Base-by-base conservation (phyloP, 108 stramenopile species). In the Chaetoceros muelleri region DNA sequence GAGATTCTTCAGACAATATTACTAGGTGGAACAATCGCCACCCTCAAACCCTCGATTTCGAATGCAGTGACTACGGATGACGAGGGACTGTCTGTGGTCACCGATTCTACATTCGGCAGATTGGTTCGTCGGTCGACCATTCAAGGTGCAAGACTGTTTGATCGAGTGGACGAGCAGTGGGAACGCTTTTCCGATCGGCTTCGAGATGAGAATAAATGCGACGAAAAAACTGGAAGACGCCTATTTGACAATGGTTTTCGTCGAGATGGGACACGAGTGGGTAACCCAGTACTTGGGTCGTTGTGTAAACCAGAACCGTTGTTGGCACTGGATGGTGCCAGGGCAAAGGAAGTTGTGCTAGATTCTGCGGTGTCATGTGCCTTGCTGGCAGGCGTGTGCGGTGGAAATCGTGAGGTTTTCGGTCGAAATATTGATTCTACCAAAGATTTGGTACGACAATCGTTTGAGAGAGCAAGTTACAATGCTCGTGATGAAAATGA, bases 221-320 rank as follows among this genome's bases (percentile, higher is more conserved):
- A 81, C 47, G 46, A 58, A 28, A 48, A 19, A 0, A 81, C 80
- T 1, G 70, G 70, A 17, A 48, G 80, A 46, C 48, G 80, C 5
- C 26, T 81, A 22, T 81, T 75, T 47, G 80, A 81, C 30, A 81
- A 81, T 52, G 80, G 80, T 1, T 48, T 60, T 10, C 69, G 80
- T 1, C 71, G 64, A 25, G 80, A 81, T 60, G 80, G 80, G 16
- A 81, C 72, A 17, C 57, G 66, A 17, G 64, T 75, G 10, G 80
- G 80, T 8, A 81, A 75, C 47, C 80, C 80, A 19, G 80, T 76
- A 0, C 26, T 81, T 30, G 80, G 80, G 5, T 70, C 49, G 19
- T 56, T 81, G 1, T 81, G 80, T 30, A 44, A 60, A 23, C 70
- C 76, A 2, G 74, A 60, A 13, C 64, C 71, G 0, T 34, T 78